Base-by-base conservation (phyloP, 768 basidiomycete genomes). In the Panaeolus papilionaceus region DNA sequence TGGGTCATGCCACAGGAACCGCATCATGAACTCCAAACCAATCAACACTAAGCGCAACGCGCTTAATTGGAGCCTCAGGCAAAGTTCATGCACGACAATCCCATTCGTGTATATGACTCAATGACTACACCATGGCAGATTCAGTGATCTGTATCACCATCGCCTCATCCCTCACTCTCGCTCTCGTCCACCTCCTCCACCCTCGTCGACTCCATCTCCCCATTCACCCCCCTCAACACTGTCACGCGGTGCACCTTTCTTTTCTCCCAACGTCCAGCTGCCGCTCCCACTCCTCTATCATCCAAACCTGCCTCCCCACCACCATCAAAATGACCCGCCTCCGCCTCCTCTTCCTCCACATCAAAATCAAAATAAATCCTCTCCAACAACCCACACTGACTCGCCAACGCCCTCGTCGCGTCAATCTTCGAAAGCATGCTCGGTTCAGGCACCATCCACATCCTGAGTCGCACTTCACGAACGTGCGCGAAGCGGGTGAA, bases 401-500 rank as follows among this genome's bases (percentile, higher is more conserved):
- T 49, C 6, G 47, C 47, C 47, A 49, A 49, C 20, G 47, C 47
- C 47, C 47, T 2, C 47, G 47, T 49, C 47, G 47, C 47, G 20
- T 49, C 47, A 49, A 49, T 49, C 3, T 49, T 49, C 1, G 47
- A 49, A 9, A 12, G 20, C 20, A 49, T 23, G 47, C 47, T 49
- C 11, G 47, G 47, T 11, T 49, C 47, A 49, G 47, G 47, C 2
- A 49, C 47, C 47, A 49, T 49, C 47, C 47, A 49, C 1, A 49
- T 23, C 20, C 20, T 23, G 20, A 49, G 47, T 20, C 47, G 23
- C 2, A 49, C 47, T 20, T 49, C 47, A 20, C 47, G 47, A 49
- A 49, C 47, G 47, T 49, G 47, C 47, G 47, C 26, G 23, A 49
- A 49, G n/a, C 47, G n/a, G 20, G n/a, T 49, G 20, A 49, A 49